A percentile compares a stretch with the other conserved stretches of the same genome.
These are phyloP conservation scores for Aschersonia sp. DNA, from an alignment of 2,329 filamentous ascomycete genomes.

Conservation along the genomic window DNA sequence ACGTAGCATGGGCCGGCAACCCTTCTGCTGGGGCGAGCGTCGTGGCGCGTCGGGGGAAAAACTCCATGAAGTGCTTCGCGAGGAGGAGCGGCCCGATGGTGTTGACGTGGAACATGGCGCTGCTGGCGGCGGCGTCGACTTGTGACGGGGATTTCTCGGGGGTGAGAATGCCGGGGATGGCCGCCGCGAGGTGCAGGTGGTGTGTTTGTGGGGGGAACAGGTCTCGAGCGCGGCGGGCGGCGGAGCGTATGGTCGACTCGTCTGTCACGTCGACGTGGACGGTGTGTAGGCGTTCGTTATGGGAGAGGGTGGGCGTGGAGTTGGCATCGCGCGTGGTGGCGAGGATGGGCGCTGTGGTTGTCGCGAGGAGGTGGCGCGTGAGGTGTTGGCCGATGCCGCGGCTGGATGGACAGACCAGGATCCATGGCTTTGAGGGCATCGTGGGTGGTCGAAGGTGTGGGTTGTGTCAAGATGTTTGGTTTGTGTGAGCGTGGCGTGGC, in stretches of 20 bases:
- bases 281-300: constrained; percentile 22
- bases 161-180: constrained; percentile 56
- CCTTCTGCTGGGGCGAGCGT: not conserved
- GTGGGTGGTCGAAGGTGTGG: not conserved
- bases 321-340: constrained; percentile 25
- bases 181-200: constrained; percentile 55
- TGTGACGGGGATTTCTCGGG: constrained; percentile 58
- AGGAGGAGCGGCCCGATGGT: constrained; percentile 60
- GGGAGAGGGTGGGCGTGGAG: constrained; percentile 12
- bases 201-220: constrained; percentile 35
- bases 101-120: constrained; percentile 63
- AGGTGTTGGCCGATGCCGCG: constrained; percentile 35
- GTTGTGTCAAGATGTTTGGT: not conserved
- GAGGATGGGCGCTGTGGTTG: constrained; percentile 32
- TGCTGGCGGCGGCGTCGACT: constrained; percentile 43
- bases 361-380: constrained; percentile 30
- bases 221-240: constrained; percentile 32
- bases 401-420: constrained; percentile 31
- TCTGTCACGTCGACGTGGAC: constrained; percentile 34
- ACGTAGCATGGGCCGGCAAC: constrained; percentile 42
- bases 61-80: constrained; percentile 58
- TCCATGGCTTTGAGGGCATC: constrained; percentile 35
- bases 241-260: constrained; percentile 46
- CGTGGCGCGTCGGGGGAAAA: constrained; percentile 48
- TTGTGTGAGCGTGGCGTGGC: not conserved